Base-by-base conservation (phyloP, 1,284 basidiomycete genomes). In the Melampsora larici-populina region DNA sequence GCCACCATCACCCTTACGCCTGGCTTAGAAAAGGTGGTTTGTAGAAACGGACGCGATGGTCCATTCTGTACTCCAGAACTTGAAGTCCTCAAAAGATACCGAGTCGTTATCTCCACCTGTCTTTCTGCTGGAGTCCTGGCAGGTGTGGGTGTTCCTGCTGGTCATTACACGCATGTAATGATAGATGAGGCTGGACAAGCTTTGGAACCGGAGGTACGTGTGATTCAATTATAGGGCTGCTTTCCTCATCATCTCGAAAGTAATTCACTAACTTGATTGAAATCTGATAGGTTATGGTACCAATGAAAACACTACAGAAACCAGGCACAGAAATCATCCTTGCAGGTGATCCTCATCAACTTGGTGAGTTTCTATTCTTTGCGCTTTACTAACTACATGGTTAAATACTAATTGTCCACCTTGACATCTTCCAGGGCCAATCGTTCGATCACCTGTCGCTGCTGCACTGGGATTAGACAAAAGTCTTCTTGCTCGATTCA, bases 111-210 rank as follows among this genome's bases (percentile, higher is more conserved):
- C 0, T 85, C 87, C 0, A 90, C 89, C 0, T 90, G 89, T 70
- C 85, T 88, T 4, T 89, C 88, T 2, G 88, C 89, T 0, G 87
- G 87, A 0, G 86, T 89, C 51, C 85, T 86, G 2, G 85, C 86
- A 46, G 87, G 87, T 0, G 85, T 89, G 43, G 89, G 89, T 0
- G 85, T 90, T 64, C 82, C 85, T 0, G 68, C 72, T 18, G 89
- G 88, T 0, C 88, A 90, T 82, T 90, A 87, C 80, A 85, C 83
- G 1, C 87, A 89, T 78, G 88, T 90, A n/a, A 89, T 90, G 80
- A 83, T 89, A 9, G 89, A 90, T 81, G 89, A 90, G 80, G 89
- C 89, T 4, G 89, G 88, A 0, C 89, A 90, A 79, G 88, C 88
- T 0, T 88, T 87, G 0, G 89, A 90, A 80, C 88, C 89, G 0